Evolutionary conservation across 768 basidiomycete genomes (phyloP).

Genomic region (Phallus indusiatus): DNA sequence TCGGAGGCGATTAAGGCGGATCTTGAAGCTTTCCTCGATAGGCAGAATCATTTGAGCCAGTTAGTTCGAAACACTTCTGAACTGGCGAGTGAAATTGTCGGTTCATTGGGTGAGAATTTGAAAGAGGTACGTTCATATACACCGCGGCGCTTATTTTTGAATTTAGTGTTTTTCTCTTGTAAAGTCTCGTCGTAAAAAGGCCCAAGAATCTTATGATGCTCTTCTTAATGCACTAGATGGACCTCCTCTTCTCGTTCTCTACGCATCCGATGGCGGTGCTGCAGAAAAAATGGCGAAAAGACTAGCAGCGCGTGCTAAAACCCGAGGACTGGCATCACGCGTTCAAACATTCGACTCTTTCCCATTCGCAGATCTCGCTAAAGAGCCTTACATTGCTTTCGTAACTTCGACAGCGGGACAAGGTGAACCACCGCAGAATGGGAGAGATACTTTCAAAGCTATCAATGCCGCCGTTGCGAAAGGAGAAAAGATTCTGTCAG

Average conservation of each 20-base stretch:
- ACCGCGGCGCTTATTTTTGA: neutral
- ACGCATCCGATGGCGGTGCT: conserved; percentile 88
- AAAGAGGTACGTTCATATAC: conserved; percentile 33
- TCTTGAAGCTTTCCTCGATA: conserved; percentile 85
- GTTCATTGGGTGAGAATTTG: conserved; percentile 75
- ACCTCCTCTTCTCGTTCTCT: conserved; percentile 82
- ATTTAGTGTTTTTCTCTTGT: neutral
- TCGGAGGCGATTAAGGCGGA: conserved; percentile 92
- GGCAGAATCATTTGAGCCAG: conserved; percentile 94
- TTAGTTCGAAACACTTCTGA: conserved; percentile 74
- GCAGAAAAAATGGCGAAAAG: conserved; percentile 97
- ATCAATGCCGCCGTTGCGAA: conserved; percentile 52
- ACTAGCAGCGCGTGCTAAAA: conserved; percentile 71
- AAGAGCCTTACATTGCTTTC: conserved; percentile 72
- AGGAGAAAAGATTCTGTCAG: conserved; percentile 50
- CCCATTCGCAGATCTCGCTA: conserved; percentile 59
- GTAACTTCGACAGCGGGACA: conserved; percentile 93
- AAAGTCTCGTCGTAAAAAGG: conserved; percentile 63
- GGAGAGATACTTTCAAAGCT: conserved; percentile 79
- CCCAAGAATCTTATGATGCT: conserved; percentile 74
- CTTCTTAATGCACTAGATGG: conserved; percentile 79
- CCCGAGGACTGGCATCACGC: conserved; percentile 70
- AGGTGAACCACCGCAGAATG: conserved; percentile 97
- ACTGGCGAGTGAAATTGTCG: conserved; percentile 73
- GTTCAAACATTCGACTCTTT: conserved; percentile 75